phyloP scores from a whole-genome alignment of 1,139 yeast species.

The Lodderomyces pseudojiufengensis region DNA sequence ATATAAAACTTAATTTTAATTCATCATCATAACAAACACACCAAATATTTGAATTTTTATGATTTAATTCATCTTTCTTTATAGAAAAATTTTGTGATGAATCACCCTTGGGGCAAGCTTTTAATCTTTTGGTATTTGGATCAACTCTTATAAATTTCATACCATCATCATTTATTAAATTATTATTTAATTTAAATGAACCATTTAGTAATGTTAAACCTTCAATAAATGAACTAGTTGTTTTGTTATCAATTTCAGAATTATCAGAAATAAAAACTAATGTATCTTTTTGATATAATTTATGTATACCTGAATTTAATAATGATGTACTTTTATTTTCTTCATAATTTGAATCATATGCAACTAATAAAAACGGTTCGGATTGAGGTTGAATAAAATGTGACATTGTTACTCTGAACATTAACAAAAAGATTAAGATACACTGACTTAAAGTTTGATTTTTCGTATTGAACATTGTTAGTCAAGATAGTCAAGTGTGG shows the following conservation, averaged over 20 bases:
- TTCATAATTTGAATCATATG: constrained; percentile 6
- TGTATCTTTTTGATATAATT: constrained; percentile 1
- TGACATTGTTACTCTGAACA: too few species aligned
- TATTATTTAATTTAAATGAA: constrained; percentile 4
- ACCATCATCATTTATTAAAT: background rate
- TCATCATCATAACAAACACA: constrained; percentile 6
- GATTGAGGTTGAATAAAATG: constrained; percentile 1
- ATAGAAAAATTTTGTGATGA: constrained; percentile 8
- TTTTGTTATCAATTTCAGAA: background rate
- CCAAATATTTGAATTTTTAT: constrained; percentile 6
- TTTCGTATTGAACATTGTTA: too few species aligned
- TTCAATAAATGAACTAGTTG: constrained; percentile 3
- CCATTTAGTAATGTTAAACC: constrained; percentile 8
- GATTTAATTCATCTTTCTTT: constrained; percentile 3
- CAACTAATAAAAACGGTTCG: constrained; percentile 9
- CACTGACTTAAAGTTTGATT: too few species aligned
- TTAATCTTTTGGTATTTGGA: constrained; percentile 7
- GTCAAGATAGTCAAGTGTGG: too few species aligned
- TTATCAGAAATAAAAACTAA: constrained; percentile 5
- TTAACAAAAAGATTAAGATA: too few species aligned
- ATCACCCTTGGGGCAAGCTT: constrained; percentile 10
- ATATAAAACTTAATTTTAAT: constrained; percentile 6
- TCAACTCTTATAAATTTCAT: constrained; percentile 9
- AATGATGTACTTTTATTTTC: background rate
- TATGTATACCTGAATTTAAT: constrained; percentile 5